These are phyloP conservation scores for Madurella fahalii DNA, from an alignment of 2,329 filamentous ascomycete species.

Conservation along the genomic window DNA sequence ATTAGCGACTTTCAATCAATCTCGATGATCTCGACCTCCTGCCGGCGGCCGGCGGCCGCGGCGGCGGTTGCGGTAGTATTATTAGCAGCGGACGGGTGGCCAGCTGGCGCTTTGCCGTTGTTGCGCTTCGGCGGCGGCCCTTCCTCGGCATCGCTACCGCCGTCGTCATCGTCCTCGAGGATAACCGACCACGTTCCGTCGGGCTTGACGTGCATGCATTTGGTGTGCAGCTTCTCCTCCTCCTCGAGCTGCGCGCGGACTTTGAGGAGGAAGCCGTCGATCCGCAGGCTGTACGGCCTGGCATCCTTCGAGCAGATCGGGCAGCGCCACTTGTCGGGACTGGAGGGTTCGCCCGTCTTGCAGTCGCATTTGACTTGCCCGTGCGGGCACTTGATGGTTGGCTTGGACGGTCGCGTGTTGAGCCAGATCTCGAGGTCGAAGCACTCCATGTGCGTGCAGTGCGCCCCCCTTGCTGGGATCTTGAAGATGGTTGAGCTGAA, in stretches of 20 bases:
- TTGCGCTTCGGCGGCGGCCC: background rate
- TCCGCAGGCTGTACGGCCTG: constrained; percentile 63
- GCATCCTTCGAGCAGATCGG: constrained; percentile 78
- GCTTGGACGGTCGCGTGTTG: constrained; percentile 54
- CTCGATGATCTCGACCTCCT: constrained; percentile 19
- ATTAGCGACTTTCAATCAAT: constrained; percentile 9
- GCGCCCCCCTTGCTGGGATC: constrained; percentile 64
- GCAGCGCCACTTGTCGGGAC: constrained; percentile 76
- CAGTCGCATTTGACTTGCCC: constrained; percentile 35
- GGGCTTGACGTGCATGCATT: constrained; percentile 58
- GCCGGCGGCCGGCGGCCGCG: background rate
- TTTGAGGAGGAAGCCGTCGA: constrained; percentile 69
- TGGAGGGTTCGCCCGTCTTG: constrained; percentile 43
- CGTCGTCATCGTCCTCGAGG: constrained; percentile 31
- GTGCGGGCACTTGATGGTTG: constrained; percentile 34
- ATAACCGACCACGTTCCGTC: constrained; percentile 62
- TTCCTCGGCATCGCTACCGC: constrained; percentile 31
- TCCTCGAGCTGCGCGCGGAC: constrained; percentile 55
- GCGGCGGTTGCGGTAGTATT: background rate
- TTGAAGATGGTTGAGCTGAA: constrained; percentile 63
- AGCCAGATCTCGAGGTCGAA: constrained; percentile 88
- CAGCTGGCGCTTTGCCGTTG: background rate
- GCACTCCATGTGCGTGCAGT: constrained; percentile 77
- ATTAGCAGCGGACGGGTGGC: background rate
- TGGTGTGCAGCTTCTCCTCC: constrained; percentile 45